These are phyloP conservation scores for Phylloboletellus chloephorus DNA, from an alignment of 1,284 basidiomycete species.

Conservation along the genomic window DNA sequence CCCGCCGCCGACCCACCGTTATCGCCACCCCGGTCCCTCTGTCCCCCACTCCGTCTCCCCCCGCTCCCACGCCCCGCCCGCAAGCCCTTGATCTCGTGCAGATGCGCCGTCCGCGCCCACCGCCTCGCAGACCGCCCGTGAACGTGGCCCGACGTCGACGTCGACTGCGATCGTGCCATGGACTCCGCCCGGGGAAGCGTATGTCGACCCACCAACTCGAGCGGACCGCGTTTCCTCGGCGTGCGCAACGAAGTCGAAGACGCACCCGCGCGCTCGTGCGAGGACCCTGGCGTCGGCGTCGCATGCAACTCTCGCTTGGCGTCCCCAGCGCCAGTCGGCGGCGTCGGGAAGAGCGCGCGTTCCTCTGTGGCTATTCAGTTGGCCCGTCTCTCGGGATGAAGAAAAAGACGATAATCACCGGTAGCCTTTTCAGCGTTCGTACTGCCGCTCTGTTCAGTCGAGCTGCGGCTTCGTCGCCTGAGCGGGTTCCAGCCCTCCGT, in stretches of 20 bases:
- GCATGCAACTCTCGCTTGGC: background rate
- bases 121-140: conserved; percentile 36
- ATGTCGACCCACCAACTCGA: conserved; percentile 16
- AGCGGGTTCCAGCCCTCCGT: conserved; percentile 25
- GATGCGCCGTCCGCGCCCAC: conserved; percentile 65
- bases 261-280: conserved; percentile 14
- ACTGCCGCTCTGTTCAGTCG: conserved; percentile 12
- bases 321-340: background rate
- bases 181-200: conserved; percentile 20
- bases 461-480: conserved; percentile 39
- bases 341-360: conserved; percentile 1
- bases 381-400: conserved; percentile 4
- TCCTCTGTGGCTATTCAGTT: conserved; percentile 1
- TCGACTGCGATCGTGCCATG: conserved; percentile 24
- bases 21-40: conserved; percentile 17
- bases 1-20: background rate
- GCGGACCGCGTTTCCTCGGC: conserved; percentile 20
- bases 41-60: conserved; percentile 4
- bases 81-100: conserved; percentile 54
- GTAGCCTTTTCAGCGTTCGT: conserved; percentile 12
- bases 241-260: conserved; percentile 19
- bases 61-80: conserved; percentile 13
- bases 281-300: conserved; percentile 1
- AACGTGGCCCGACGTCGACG: conserved; percentile 24
- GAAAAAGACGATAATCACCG: conserved; percentile 10